Conservation (phyloP, 768 basidiomycete species). For the Leucocoprinus leucothites region DNA sequence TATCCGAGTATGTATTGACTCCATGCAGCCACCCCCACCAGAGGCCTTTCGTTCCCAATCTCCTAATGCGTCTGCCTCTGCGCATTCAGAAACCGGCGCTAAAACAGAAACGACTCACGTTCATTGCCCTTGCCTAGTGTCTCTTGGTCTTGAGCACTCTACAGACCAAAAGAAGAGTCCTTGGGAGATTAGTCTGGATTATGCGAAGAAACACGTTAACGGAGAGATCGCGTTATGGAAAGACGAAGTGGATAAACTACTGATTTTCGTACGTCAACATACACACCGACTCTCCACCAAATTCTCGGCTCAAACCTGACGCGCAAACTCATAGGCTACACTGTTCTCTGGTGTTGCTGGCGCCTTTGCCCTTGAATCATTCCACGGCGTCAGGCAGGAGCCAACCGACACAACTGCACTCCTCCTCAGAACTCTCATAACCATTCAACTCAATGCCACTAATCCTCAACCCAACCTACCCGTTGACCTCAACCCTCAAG, state of each 20-base stretch:
- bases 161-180: conserved; percentile 3
- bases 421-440: conserved; percentile 5
- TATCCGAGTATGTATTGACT: background rate
- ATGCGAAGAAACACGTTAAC: conserved; percentile 5
- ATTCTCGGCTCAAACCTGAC: too few relatives aligned
- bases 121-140: too few relatives aligned
- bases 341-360: conserved; percentile 23
- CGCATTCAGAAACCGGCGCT: too few relatives aligned
- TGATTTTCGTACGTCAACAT: conserved; percentile 1
- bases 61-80: too few relatives aligned
- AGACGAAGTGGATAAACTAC: conserved; percentile 13
- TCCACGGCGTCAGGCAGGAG: conserved; percentile 18
- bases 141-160: too few relatives aligned
- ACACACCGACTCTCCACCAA: too few relatives aligned
- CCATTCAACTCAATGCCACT: conserved; percentile 15
- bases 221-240: conserved; percentile 4
- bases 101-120: too few relatives aligned
- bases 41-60: too few relatives aligned
- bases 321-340: conserved; percentile 14
- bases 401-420: conserved; percentile 13
- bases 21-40: too few relatives aligned
- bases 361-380: conserved; percentile 23
- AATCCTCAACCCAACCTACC: conserved; percentile 1
- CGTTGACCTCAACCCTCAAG: background rate
- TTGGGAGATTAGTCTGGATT: conserved; percentile 1